Percentiles rank a stretch among this genome's conserved stretches.
These are phyloP conservation scores for Eragrostis nindensis DNA, from an alignment of 176 grass and related monocot genomes.

Conservation along the genomic window DNA sequence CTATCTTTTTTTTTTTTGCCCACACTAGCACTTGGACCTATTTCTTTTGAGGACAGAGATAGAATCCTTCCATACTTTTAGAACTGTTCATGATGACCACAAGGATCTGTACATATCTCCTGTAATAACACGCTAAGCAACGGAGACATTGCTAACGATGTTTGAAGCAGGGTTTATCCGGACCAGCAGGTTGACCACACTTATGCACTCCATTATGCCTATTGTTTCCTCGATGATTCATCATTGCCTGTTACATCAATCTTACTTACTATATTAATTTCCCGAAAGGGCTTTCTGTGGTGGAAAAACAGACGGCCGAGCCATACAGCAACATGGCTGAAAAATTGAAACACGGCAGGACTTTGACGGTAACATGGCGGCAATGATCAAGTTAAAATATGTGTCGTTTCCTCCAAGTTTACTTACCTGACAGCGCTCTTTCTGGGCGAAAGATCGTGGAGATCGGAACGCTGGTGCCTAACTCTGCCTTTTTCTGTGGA, in stretches of 20 bases:
- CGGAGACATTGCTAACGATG: not conserved
- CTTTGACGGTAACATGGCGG: conserved; percentile 11
- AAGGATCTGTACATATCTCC: not conserved
- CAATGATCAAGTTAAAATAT: conserved; percentile 21
- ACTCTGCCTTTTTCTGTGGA: not conserved
- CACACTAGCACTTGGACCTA: not conserved
- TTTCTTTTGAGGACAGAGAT: not conserved
- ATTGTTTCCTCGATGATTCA: conserved; percentile 7
- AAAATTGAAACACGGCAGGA: conserved; percentile 30
- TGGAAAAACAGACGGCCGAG: conserved; percentile 39
- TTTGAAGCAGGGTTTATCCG: not conserved
- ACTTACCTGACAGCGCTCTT: not conserved
- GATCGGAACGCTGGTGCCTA: not conserved
- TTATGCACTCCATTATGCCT: not conserved
- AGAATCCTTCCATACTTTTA: not conserved
- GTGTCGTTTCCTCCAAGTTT: conserved; percentile 21
- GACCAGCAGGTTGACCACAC: not conserved
- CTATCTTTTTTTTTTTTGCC: not conserved
- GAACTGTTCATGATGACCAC: not conserved
- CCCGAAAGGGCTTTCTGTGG: conserved; percentile 38
- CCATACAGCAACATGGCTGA: conserved; percentile 31
- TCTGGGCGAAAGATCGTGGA: not conserved
- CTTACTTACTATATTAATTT: conserved; percentile 29
- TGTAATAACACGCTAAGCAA: not conserved
- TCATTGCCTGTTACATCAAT: conserved; percentile 30